phyloP scores from a whole-genome alignment of 345 rosid genomes.

The Murraya paniculata region DNA sequence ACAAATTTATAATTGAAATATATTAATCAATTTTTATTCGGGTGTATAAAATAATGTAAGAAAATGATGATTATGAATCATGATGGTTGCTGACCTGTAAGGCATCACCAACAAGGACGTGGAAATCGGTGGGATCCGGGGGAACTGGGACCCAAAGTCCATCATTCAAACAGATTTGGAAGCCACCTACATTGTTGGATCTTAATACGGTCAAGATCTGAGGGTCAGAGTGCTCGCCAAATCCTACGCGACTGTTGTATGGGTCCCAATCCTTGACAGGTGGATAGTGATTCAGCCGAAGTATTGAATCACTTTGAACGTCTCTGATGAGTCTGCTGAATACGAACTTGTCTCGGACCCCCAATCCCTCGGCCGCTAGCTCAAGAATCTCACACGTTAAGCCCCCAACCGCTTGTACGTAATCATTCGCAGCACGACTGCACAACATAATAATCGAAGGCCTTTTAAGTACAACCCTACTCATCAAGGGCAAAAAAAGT shows the following conservation, averaged over 20 bases:
- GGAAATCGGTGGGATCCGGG: conserved; percentile 75
- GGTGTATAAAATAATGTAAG: too few relatives aligned
- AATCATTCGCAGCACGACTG: conserved; percentile 70
- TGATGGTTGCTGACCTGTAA: conserved; percentile 49
- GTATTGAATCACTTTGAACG: conserved; percentile 65
- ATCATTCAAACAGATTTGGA: conserved; percentile 58
- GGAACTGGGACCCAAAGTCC: conserved; percentile 78
- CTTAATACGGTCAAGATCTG: conserved; percentile 85
- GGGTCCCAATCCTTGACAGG: conserved; percentile 27
- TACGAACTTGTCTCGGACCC: conserved; percentile 47
- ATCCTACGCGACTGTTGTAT: conserved; percentile 49
- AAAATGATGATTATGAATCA: too few relatives aligned
- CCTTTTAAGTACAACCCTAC: not conserved
- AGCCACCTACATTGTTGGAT: conserved; percentile 94
- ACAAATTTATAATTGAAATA: too few relatives aligned
- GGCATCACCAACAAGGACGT: conserved; percentile 81
- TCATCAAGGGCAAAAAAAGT: not conserved
- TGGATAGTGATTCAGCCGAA: conserved; percentile 85
- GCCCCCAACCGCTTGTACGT: conserved; percentile 53
- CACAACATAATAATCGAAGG: not conserved
- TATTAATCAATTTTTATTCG: too few relatives aligned
- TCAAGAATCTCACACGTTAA: conserved; percentile 76
- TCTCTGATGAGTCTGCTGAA: conserved; percentile 71
- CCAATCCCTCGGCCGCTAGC: conserved; percentile 70
- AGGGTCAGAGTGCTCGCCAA: conserved; percentile 98